Evolutionary conservation across 1,284 basidiomycete species (phyloP).

Genomic region (Ceratobasidium sp.): DNA sequence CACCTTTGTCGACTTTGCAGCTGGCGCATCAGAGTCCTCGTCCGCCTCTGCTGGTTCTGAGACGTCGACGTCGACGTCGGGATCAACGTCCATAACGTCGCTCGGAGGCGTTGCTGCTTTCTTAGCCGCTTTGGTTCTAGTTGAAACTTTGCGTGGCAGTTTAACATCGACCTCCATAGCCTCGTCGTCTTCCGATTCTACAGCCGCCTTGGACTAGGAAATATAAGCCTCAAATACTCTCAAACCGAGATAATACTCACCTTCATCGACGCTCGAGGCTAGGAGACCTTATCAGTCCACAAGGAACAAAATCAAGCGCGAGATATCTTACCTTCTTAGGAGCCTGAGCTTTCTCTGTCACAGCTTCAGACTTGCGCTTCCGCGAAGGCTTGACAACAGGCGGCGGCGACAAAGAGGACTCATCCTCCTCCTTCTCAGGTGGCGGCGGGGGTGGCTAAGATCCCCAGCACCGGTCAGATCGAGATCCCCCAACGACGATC

Average conservation of each 20-base stretch:
- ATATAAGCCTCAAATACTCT: not conserved
- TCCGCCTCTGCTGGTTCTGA: slow-evolving; percentile 4
- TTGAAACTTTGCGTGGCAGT: not conserved
- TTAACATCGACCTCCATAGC: not conserved
- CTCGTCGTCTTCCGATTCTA: slow-evolving; percentile 18
- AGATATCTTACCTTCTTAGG: slow-evolving; percentile 27
- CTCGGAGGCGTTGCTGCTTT: slow-evolving; percentile 17
- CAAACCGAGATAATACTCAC: not conserved
- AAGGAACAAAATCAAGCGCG: not conserved
- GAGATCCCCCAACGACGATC: too few species aligned
- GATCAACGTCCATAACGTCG: slow-evolving; percentile 30
- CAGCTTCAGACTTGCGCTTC: slow-evolving; percentile 34
- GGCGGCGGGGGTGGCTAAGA: too few species aligned
- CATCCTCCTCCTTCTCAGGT: not conserved
- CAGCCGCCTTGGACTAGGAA: slow-evolving; percentile 24
- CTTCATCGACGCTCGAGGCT: slow-evolving; percentile 40
- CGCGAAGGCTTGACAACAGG: slow-evolving; percentile 2
- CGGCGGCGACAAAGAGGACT: slow-evolving; percentile 10
- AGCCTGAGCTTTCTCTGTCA: not conserved
- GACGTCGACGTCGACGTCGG: not conserved
- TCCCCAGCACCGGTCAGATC: too few species aligned
- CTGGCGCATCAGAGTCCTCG: slow-evolving; percentile 14
- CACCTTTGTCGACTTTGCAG: slow-evolving; percentile 33
- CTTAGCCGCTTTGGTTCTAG: slow-evolving; percentile 9
- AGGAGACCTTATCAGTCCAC: not conserved